phyloP scores from a whole-genome alignment of 2,329 filamentous ascomycete genomes.

The Whalleya microplaca region DNA sequence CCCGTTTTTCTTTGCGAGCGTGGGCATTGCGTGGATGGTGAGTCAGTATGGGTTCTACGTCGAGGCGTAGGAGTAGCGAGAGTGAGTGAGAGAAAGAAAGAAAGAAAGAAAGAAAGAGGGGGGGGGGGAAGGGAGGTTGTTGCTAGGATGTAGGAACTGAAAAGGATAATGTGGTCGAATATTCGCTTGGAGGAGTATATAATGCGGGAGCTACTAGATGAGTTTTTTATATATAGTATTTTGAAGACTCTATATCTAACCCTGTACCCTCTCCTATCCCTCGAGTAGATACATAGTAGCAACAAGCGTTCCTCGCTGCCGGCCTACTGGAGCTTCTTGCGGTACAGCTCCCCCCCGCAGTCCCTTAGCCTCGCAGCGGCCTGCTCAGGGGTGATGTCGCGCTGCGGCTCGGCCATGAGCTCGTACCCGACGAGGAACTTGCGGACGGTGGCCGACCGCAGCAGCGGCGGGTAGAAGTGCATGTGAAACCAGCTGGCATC shows the following conservation, averaged over 20 bases:
- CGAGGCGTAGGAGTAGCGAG: slow-evolving; percentile 32
- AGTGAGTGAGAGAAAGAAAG: too few relatives aligned
- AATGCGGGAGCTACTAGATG: background rate
- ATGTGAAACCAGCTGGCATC: slow-evolving; percentile 91
- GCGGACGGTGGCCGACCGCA: slow-evolving; percentile 89
- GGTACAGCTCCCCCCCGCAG: slow-evolving; percentile 83
- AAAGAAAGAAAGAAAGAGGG: too few relatives aligned
- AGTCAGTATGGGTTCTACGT: slow-evolving; percentile 74
- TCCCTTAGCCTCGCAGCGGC: slow-evolving; percentile 76
- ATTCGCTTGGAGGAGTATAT: background rate
- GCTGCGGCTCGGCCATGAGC: slow-evolving; percentile 94
- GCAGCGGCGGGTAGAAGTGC: slow-evolving; percentile 94
- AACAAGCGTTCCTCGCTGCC: background rate
- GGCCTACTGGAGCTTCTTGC: slow-evolving; percentile 57
- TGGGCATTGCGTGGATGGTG: slow-evolving; percentile 64
- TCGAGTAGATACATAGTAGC: background rate
- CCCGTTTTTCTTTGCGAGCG: slow-evolving; percentile 55
- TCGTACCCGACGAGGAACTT: slow-evolving; percentile 98
- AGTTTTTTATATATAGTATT: background rate
- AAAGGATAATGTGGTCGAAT: too few relatives aligned
- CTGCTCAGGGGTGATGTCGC: slow-evolving; percentile 97
- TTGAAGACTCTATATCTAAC: background rate
- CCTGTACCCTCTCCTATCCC: slow-evolving; percentile 1
- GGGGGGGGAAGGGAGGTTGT: too few relatives aligned
- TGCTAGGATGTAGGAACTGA: too few relatives aligned